A percentile compares a stretch with the other conserved stretches of the same genome.
These are phyloP conservation scores for Phytopythium delawarense DNA, from an alignment of 352 stramenopile genomes.

Conservation along the genomic window DNA sequence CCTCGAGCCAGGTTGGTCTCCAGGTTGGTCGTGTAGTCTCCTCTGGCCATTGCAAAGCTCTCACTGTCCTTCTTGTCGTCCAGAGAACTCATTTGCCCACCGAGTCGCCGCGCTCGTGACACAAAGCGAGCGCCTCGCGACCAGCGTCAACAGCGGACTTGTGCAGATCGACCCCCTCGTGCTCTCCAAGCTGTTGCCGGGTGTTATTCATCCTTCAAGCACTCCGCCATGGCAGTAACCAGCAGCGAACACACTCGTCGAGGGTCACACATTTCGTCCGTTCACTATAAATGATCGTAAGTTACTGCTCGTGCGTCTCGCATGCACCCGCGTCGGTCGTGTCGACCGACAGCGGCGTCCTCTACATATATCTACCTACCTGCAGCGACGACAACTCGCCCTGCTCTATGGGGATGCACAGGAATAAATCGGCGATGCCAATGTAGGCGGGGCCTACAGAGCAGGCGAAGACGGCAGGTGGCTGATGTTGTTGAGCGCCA, in stretches of 20 bases:
- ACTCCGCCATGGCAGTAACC: neutral
- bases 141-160: constrained; percentile 15
- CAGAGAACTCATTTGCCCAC: constrained; percentile 26
- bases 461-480: constrained; percentile 38
- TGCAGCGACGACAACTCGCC: neutral
- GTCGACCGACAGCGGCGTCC: neutral
- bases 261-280: neutral
- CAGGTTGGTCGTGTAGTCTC: constrained; percentile 14
- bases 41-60: neutral
- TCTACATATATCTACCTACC: neutral
- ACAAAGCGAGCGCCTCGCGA: constrained; percentile 15
- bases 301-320: constrained; percentile 6
- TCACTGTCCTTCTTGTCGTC: neutral
- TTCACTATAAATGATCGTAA: neutral
- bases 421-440: neutral
- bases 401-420: neutral
- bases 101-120: constrained; percentile 31
- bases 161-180: constrained; percentile 29
- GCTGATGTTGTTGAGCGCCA: constrained; percentile 69
- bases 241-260: neutral
- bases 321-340: neutral
- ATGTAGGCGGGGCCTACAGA: neutral
- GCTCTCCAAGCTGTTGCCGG: neutral
- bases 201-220: neutral
- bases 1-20: constrained; percentile 28